phyloP scores from a whole-genome alignment of 305 asterid genomes.

The Fraxinus paxiana region DNA sequence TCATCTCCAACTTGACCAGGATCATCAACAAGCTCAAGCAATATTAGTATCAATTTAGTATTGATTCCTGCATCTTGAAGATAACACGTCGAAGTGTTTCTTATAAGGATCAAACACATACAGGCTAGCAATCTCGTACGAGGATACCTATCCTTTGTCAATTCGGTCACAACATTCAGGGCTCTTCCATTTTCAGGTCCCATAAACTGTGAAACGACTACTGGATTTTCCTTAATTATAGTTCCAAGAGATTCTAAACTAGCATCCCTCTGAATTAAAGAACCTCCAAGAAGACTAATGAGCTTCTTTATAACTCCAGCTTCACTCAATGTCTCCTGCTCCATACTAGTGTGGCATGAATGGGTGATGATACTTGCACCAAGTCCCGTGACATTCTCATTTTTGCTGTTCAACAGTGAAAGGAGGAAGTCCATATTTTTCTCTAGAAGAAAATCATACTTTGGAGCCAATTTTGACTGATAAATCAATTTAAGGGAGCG shows the following conservation, averaged over 20 bases:
- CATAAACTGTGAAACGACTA: slow-evolving; percentile 58
- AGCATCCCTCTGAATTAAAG: slow-evolving; percentile 73
- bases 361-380: slow-evolving; percentile 86
- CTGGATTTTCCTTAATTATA: slow-evolving; percentile 63
- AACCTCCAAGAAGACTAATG: slow-evolving; percentile 70
- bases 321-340: slow-evolving; percentile 70
- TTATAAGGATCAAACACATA: slow-evolving; percentile 65
- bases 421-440: slow-evolving; percentile 67
- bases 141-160: slow-evolving; percentile 70
- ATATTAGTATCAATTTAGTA: slow-evolving; percentile 54
- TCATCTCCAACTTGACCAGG: slow-evolving; percentile 95
- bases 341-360: slow-evolving; percentile 65
- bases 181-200: slow-evolving; percentile 75
- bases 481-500: slow-evolving; percentile 88
- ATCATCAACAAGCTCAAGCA: slow-evolving; percentile 84
- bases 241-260: slow-evolving; percentile 86
- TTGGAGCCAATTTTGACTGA: slow-evolving; percentile 82
- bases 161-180: slow-evolving; percentile 50
- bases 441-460: slow-evolving; percentile 65
- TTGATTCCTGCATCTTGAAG: slow-evolving; percentile 61
- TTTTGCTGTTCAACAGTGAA: slow-evolving; percentile 60
- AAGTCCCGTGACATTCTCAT: slow-evolving; percentile 83
- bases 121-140: slow-evolving; percentile 88
- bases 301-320: slow-evolving; percentile 73
- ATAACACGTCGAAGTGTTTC: slow-evolving; percentile 49